Conservation (phyloP, 2,329 filamentous ascomycete genomes). For the Calonectria montana region DNA sequence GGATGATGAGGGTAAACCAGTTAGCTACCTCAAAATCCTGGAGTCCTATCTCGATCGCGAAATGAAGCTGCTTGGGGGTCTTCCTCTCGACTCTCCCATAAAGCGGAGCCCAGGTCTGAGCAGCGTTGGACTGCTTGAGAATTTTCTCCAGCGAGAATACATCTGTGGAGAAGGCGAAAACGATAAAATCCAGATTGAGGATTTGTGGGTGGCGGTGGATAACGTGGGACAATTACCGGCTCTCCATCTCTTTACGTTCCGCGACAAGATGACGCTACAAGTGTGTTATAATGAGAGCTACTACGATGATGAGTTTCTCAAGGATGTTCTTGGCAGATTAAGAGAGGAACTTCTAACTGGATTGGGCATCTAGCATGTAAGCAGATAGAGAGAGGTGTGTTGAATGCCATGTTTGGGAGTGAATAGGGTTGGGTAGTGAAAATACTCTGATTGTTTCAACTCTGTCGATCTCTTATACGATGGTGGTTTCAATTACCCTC, state of each 20-base stretch:
- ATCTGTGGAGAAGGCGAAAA: background rate
- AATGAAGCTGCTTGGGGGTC: background rate
- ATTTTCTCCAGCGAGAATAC: background rate
- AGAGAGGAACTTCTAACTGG: background rate
- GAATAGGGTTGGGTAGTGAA: no score
- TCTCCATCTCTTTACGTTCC: conserved; percentile 1
- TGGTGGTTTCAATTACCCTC: background rate
- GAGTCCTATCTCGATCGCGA: background rate
- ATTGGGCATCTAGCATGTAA: background rate
- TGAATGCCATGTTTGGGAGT: background rate
- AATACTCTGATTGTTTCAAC: background rate
- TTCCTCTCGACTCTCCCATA: background rate
- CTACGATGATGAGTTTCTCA: background rate
- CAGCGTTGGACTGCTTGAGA: background rate
- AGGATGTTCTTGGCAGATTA: background rate
- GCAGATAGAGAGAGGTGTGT: background rate
- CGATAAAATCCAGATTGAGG: background rate
- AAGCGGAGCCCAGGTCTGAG: background rate
- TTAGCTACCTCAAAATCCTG: conserved; percentile 9
- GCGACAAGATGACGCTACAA: background rate
- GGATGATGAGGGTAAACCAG: background rate
- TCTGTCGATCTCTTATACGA: background rate
- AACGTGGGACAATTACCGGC: background rate
- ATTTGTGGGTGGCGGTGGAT: background rate
- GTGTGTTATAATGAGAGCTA: conserved; percentile 6